Evolutionary conservation across 2,329 filamentous ascomycete species (phyloP), one percentile per base, ranked within the genome.

Genomic region (Xylariales sp.): DNA sequence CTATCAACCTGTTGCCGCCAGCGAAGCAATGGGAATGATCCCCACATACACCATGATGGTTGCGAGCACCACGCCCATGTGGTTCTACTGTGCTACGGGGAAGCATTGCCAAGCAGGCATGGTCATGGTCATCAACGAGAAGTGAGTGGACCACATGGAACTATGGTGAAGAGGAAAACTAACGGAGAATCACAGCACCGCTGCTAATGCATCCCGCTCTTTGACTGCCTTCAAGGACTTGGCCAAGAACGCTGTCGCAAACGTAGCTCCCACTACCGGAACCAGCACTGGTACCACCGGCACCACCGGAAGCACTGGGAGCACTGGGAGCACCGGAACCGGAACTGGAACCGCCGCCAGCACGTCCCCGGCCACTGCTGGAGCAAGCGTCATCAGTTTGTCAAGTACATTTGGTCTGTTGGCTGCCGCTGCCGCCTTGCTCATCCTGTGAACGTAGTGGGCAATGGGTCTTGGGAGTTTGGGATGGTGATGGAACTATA

Each of bases 61-160:
- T 61, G 82, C 81, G 56, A 71, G 80, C 61, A 77, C 73, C 32
- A 82, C 74, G 42, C 86, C 87, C 21, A 70, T 90, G 50, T 93
- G 87, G 86, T 67, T 86, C 50, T 91, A 84, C 73, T 91, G 86
- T 66, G 80, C 79, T 21, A 82, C 88, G 62, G 80, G 60, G 33
- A 77, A 73, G 56, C 87, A 93, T 67, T 93, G 86, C 64, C 77
- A 88, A 62, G 66, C 59, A 35, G 84, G 84, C 47, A 89, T 89
- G 83, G 73, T 76, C 43, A 83, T 86, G 68, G 84, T 86, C 22
- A 81, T 89, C 58, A 89, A 90, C 63, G 78, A 78, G 65, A 72
- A 83, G 81, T 85, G 64, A 64, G 80, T 64, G 15, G n/a, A n/a
- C n/a, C n/a, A n/a, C n/a, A n/a, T n/a, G n/a, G n/a, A n/a, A n/a